Conservation (phyloP, 257 asterid genomes). For the Nicotiana sylvestris region DNA sequence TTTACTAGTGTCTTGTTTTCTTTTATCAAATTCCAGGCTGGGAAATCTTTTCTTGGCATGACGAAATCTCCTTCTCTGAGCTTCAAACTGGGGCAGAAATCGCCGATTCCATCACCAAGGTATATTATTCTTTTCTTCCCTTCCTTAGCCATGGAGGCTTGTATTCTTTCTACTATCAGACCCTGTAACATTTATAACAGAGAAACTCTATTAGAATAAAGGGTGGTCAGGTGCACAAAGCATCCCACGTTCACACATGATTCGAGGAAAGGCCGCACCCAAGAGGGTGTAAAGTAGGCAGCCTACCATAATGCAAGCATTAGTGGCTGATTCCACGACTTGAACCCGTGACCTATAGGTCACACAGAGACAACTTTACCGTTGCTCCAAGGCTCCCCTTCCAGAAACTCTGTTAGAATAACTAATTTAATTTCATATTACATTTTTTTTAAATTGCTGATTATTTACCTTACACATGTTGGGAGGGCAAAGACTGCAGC, state of each 20-base stretch:
- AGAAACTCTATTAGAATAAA: neutral
- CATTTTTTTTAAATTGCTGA: too few relatives aligned
- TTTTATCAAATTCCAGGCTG: conserved; percentile 63
- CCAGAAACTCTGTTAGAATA: neutral
- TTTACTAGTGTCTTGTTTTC: conserved; percentile 33
- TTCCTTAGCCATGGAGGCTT: conserved; percentile 40
- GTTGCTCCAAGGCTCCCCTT: too few relatives aligned
- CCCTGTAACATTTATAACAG: conserved; percentile 33
- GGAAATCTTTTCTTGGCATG: conserved; percentile 82
- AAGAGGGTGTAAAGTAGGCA: too few relatives aligned
- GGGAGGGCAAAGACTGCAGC: conserved; percentile 44
- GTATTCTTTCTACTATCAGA: conserved; percentile 55
- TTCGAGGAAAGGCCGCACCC: too few relatives aligned
- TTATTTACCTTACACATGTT: conserved; percentile 47
- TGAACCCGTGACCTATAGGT: too few relatives aligned
- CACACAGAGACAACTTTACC: too few relatives aligned
- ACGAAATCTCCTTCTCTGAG: conserved; percentile 42
- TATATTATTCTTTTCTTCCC: conserved; percentile 59
- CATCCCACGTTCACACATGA: too few relatives aligned
- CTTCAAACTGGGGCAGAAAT: conserved; percentile 53
- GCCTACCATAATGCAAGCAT: too few relatives aligned
- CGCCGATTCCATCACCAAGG: conserved; percentile 75
- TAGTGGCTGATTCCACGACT: too few relatives aligned
- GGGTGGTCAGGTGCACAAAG: too few relatives aligned
- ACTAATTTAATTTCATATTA: neutral